Percentiles rank a stretch among this genome's conserved stretches.
phyloP scores from a whole-genome alignment of 805 yeast genomes.

The Saccharomycopsis synnaedendra region DNA sequence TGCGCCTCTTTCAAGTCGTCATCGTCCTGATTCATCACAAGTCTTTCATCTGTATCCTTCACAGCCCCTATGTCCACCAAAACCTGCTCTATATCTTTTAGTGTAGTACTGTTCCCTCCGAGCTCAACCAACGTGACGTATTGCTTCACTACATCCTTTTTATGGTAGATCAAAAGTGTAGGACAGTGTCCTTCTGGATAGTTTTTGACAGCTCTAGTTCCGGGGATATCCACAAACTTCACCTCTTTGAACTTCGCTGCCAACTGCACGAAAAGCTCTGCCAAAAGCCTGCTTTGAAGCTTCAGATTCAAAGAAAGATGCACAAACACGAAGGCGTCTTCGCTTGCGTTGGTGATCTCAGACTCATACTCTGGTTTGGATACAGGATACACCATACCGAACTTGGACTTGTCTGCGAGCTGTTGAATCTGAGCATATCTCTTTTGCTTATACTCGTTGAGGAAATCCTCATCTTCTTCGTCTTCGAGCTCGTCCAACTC shows the following conservation, averaged over 20 bases:
- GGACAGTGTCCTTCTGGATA: conserved; percentile 91
- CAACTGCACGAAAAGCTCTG: conserved; percentile 40
- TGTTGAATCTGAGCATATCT: conserved; percentile 65
- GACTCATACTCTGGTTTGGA: conserved; percentile 79
- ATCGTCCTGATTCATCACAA: conserved; percentile 46
- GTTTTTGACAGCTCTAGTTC: conserved; percentile 79
- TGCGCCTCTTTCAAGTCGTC: conserved; percentile 45
- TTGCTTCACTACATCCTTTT: conserved; percentile 72
- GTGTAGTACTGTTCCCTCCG: conserved; percentile 71
- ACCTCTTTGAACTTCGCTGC: conserved; percentile 69
- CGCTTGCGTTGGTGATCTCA: conserved; percentile 78
- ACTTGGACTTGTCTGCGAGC: conserved; percentile 43
- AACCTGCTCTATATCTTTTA: conserved; percentile 62
- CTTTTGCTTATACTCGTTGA: conserved; percentile 64
- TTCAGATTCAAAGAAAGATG: conserved; percentile 64
- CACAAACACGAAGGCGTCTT: conserved; percentile 47
- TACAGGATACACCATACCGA: conserved; percentile 68
- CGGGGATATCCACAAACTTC: conserved; percentile 90
- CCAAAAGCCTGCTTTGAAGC: conserved; percentile 63
- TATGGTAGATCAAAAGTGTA: conserved; percentile 71
- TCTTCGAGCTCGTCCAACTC: conserved; percentile 85
- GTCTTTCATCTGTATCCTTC: conserved; percentile 52
- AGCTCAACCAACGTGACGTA: conserved; percentile 66
- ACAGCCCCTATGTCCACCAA: conserved; percentile 61
- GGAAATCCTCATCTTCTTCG: conserved; percentile 84